Evolutionary conservation across 2,329 filamentous ascomycete species (phyloP).

Genomic region (Phyllosticta ampelicida): DNA sequence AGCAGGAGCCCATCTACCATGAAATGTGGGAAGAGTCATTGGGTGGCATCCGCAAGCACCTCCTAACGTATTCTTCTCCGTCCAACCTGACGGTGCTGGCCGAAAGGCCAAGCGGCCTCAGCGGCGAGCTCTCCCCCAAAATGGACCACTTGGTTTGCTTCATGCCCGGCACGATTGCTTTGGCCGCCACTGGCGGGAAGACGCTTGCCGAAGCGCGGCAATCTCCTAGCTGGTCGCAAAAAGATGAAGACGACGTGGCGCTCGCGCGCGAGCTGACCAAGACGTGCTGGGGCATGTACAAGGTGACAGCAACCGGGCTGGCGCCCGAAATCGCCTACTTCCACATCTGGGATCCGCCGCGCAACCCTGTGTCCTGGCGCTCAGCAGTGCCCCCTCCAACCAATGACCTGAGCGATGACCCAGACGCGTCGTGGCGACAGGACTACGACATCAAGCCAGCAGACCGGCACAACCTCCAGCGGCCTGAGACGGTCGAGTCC

Average conservation of each 20-base stretch:
- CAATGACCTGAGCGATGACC: conserved; percentile 21
- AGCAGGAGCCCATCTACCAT: conserved; percentile 73
- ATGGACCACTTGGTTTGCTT: conserved; percentile 99
- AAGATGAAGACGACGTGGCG: conserved; percentile 76
- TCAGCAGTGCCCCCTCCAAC: conserved; percentile 37
- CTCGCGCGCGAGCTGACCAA: conserved; percentile 87
- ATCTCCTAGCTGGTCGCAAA: conserved; percentile 56
- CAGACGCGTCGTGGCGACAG: conserved; percentile 55
- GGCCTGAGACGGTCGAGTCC: conserved; percentile 92
- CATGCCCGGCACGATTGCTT: conserved; percentile 88
- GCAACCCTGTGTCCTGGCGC: conserved; percentile 42
- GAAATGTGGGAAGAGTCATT: conserved; percentile 90
- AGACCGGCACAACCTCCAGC: conserved; percentile 88
- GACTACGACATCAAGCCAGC: conserved; percentile 71
- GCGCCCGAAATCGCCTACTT: conserved; percentile 94
- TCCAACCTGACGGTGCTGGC: conserved; percentile 80
- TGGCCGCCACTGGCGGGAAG: conserved; percentile 72
- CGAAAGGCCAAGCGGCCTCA: conserved; percentile 68
- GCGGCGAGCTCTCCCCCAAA: conserved; percentile 60
- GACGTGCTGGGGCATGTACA: conserved; percentile 98
- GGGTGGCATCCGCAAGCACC: conserved; percentile 75
- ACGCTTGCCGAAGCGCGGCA: conserved; percentile 66
- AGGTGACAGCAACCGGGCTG: conserved; percentile 78
- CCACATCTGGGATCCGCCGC: conserved; percentile 58
- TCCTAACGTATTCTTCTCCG: conserved; percentile 77